Conservation (phyloP, 2,329 filamentous ascomycete species). For the Fusarium continuum region DNA sequence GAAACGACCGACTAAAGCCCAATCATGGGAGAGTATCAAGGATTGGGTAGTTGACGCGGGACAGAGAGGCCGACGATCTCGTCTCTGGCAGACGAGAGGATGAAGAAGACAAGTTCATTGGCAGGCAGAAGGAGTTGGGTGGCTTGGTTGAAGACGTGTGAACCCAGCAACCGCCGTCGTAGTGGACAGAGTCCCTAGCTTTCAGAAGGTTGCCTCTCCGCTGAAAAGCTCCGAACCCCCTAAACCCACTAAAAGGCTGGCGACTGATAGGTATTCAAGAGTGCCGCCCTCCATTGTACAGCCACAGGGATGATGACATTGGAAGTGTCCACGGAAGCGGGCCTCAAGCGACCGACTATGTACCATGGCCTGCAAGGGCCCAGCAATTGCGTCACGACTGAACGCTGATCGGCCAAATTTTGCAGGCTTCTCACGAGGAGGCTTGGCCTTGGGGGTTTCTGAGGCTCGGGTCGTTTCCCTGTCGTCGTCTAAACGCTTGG, state of each 20-base stretch:
- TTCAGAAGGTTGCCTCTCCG: constrained; percentile 15
- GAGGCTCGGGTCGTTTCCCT: constrained; percentile 36
- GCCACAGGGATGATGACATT: constrained; percentile 8
- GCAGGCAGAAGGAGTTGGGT: neutral
- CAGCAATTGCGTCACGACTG: constrained; percentile 47
- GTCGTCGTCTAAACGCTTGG: constrained; percentile 33
- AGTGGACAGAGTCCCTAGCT: constrained; percentile 18
- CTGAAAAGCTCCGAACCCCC: constrained; percentile 3
- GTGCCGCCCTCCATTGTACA: neutral
- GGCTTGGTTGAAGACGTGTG: constrained; percentile 9
- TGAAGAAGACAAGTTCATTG: constrained; percentile 5
- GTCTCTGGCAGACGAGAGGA: constrained; percentile 9
- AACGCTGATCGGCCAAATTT: constrained; percentile 43
- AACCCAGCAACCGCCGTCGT: constrained; percentile 3
- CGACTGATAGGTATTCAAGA: constrained; percentile 13
- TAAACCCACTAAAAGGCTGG: constrained; percentile 15
- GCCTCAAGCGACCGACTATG: constrained; percentile 31
- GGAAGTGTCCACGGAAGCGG: too few species aligned
- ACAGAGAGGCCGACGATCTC: constrained; percentile 13
- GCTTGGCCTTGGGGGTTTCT: constrained; percentile 23
- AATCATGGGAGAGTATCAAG: constrained; percentile 17
- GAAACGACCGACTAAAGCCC: constrained; percentile 5
- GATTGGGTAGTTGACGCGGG: constrained; percentile 6
- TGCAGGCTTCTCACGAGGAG: constrained; percentile 38
- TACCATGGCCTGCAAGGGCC: constrained; percentile 39